phyloP scores from a whole-genome alignment of 2,329 filamentous ascomycete genomes.

The Scytalidium lignicola region DNA sequence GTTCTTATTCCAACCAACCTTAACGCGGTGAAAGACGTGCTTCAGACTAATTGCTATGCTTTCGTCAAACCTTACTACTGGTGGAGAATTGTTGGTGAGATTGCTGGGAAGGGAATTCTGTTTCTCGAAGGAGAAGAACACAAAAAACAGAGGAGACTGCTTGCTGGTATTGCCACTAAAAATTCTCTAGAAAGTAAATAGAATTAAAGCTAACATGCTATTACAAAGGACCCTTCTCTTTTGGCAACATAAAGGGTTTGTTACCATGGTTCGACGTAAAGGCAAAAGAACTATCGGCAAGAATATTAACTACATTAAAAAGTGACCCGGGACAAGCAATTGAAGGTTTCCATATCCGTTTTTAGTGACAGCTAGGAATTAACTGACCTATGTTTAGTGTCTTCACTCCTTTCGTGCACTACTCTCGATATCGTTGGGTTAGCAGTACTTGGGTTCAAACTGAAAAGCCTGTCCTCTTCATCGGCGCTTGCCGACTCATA shows the following conservation, averaged over 20 bases:
- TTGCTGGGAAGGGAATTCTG: conserved; percentile 35
- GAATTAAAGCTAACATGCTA: neutral
- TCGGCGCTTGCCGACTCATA: conserved; percentile 18
- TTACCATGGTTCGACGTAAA: conserved; percentile 32
- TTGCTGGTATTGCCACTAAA: conserved; percentile 24
- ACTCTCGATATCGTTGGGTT: conserved; percentile 34
- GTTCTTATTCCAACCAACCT: conserved; percentile 33
- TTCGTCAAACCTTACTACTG: conserved; percentile 34
- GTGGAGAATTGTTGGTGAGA: conserved; percentile 19
- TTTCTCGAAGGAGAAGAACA: conserved; percentile 39
- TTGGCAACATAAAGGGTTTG: conserved; percentile 32
- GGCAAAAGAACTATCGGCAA: conserved; percentile 22
- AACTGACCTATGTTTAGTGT: conserved; percentile 24
- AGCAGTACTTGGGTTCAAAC: conserved; percentile 2
- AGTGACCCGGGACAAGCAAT: conserved; percentile 16
- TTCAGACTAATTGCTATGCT: conserved; percentile 35
- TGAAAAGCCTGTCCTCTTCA: conserved; percentile 1
- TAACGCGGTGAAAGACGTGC: conserved; percentile 31
- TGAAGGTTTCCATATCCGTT: conserved; percentile 7
- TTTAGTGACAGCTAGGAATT: neutral
- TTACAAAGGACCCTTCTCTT: conserved; percentile 28
- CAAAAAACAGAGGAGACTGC: conserved; percentile 34
- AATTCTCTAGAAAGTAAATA: neutral
- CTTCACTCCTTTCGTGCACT: conserved; percentile 1
- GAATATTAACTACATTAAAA: conserved; percentile 21